Conservation (phyloP, 2,329 filamentous ascomycete species). For the Neurospora sp. region DNA sequence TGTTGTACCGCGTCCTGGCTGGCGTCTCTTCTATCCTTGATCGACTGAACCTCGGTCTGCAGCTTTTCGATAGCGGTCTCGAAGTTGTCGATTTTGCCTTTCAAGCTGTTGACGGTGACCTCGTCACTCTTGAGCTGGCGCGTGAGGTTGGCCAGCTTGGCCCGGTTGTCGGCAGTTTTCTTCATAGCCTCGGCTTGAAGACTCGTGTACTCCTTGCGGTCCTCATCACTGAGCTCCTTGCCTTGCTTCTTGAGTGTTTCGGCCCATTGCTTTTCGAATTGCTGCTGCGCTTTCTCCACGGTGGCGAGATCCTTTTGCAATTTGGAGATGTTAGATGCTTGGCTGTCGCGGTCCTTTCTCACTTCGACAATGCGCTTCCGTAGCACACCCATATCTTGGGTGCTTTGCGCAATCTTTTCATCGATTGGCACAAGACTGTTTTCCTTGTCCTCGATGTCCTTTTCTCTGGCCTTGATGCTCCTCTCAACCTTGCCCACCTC, state of each 20-base stretch:
- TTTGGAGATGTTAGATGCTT: constrained; percentile 59
- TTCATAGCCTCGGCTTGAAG: constrained; percentile 79
- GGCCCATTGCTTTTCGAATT: constrained; percentile 82
- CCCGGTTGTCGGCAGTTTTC: constrained; percentile 69
- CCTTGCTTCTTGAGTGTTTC: constrained; percentile 80
- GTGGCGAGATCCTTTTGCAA: constrained; percentile 70
- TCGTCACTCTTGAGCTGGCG: constrained; percentile 87
- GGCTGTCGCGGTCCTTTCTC: constrained; percentile 64
- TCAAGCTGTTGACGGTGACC: constrained; percentile 80
- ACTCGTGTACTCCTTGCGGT: constrained; percentile 81
- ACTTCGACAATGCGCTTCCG: constrained; percentile 61
- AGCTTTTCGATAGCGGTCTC: constrained; percentile 66
- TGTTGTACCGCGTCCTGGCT: constrained; percentile 56
- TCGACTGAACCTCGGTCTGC: constrained; percentile 57
- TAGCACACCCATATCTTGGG: constrained; percentile 58
- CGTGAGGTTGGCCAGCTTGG: constrained; percentile 74
- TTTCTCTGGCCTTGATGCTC: constrained; percentile 76
- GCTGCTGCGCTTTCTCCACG: constrained; percentile 81
- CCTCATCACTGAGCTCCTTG: constrained; percentile 72
- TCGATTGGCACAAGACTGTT: constrained; percentile 82
- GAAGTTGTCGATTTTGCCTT: constrained; percentile 74
- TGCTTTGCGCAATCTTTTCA: constrained; percentile 79
- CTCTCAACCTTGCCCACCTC: constrained; percentile 77
- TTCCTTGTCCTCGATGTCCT: constrained; percentile 75
- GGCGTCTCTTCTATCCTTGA: constrained; percentile 58